Evolutionary conservation across 2,329 filamentous ascomycete species (phyloP).

Genomic region (Trichoderma endophyticum): DNA sequence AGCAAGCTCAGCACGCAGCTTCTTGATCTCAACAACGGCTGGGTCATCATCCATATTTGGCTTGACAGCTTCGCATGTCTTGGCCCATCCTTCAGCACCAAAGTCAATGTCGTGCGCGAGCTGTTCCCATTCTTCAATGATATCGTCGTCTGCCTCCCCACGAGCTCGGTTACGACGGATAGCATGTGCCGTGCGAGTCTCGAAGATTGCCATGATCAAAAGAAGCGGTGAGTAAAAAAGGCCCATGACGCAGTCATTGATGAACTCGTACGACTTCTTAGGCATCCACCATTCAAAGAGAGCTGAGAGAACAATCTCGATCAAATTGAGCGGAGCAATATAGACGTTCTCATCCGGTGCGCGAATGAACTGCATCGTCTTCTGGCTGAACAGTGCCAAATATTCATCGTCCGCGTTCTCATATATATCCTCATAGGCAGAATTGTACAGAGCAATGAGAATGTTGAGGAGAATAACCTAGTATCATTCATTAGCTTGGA

Average conservation of each 20-base stretch:
- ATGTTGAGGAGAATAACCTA: conserved; percentile 81
- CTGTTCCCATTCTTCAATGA: conserved; percentile 91
- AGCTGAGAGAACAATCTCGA: conserved; percentile 78
- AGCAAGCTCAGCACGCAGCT: conserved; percentile 56
- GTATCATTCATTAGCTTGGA: background rate
- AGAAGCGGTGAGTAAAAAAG: conserved; percentile 81
- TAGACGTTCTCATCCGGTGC: conserved; percentile 98
- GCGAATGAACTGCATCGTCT: conserved; percentile 94
- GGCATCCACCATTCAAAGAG: conserved; percentile 94
- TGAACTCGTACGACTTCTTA: conserved; percentile 65
- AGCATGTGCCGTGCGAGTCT: conserved; percentile 60
- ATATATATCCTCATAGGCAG: conserved; percentile 91
- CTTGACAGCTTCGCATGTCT: conserved; percentile 70
- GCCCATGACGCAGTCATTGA: conserved; percentile 89
- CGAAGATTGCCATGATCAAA: conserved; percentile 70
- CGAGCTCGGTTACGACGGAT: conserved; percentile 72
- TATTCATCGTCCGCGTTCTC: conserved; percentile 93
- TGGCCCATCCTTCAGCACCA: conserved; percentile 79
- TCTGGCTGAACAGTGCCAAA: conserved; percentile 86
- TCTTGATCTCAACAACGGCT: conserved; percentile 65
- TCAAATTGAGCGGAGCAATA: conserved; percentile 90
- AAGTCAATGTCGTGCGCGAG: conserved; percentile 69
- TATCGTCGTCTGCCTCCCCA: conserved; percentile 87
- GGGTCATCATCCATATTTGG: conserved; percentile 80
- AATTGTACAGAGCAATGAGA: conserved; percentile 95